These are phyloP conservation scores for Teunomyces barrocoloradensis DNA, from an alignment of 805 yeast species.

Conservation along the genomic window DNA sequence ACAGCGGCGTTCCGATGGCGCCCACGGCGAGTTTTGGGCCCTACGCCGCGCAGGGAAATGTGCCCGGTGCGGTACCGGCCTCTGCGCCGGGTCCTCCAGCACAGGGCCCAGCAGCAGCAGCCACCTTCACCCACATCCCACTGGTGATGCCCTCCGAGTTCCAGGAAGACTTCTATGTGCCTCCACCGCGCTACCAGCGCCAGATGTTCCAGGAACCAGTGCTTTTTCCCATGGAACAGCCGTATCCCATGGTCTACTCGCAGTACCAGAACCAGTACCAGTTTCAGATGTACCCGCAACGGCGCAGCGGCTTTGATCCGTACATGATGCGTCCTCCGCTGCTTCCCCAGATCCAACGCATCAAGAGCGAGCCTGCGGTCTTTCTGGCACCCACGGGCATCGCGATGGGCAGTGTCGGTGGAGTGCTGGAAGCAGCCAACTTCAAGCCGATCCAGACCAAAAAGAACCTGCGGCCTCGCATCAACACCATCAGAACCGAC, in stretches of 20 bases:
- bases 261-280: background rate
- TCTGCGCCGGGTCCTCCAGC: background rate
- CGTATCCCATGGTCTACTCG: background rate
- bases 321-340: conserved; percentile 6
- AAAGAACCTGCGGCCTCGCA: conserved; percentile 35
- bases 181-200: background rate
- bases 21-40: too few species aligned
- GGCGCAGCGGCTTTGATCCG: conserved; percentile 4
- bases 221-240: background rate
- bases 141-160: too few species aligned
- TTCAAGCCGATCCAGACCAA: conserved; percentile 39
- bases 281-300: too few species aligned
- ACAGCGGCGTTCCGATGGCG: too few species aligned
- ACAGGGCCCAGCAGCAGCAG: background rate
- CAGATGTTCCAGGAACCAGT: background rate
- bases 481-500: conserved; percentile 25
- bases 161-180: background rate
- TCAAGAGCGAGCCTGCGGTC: conserved; percentile 11
- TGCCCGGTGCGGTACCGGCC: too few species aligned
- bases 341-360: background rate
- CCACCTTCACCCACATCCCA: background rate
- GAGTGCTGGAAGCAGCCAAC: conserved; percentile 7
- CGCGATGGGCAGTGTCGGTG: too few species aligned
- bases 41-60: too few species aligned
- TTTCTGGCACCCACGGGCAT: background rate